These are phyloP conservation scores for Wallacemonas collosoma DNA, from an alignment of 208 protist genomes.

Conservation along the genomic window DNA sequence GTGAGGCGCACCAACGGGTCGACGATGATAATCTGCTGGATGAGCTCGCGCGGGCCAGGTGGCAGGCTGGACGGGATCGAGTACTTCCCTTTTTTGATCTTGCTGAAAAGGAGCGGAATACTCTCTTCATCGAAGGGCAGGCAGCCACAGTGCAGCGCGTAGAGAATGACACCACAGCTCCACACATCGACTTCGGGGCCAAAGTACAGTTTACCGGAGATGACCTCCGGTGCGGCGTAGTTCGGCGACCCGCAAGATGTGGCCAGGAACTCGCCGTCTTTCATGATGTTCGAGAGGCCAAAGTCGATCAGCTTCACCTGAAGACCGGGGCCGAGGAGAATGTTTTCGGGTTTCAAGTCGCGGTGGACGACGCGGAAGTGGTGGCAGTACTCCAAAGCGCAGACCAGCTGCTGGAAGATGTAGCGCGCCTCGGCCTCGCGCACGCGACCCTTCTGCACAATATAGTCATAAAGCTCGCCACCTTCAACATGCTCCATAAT, in stretches of 20 bases:
- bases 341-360: constrained; percentile 95
- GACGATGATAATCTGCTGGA: constrained; percentile 88
- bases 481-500: constrained; percentile 99
- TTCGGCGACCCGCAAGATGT: constrained; percentile 94
- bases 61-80: constrained; percentile 65
- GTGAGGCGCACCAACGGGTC: constrained; percentile 90
- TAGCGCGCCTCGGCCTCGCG: constrained; percentile 93
- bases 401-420: constrained; percentile 99
- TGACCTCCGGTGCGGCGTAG: constrained; percentile 95
- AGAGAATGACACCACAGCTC: constrained; percentile 96
- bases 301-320: constrained; percentile 97
- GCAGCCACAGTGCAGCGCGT: constrained; percentile 91
- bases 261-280: constrained; percentile 87
- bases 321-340: constrained; percentile 84
- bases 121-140: constrained; percentile 94
- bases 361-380: constrained; percentile 93
- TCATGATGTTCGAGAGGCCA: constrained; percentile 94
- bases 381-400: constrained; percentile 99
- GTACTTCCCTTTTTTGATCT: constrained; percentile 92
- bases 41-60: constrained; percentile 67
- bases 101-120: constrained; percentile 90
- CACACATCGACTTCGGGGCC: constrained; percentile 94
- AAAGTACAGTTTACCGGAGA: constrained; percentile 92
- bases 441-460: constrained; percentile 96
- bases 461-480: constrained; percentile 99